Base-by-base conservation (phyloP, 352 stramenopile genomes). In the Pythium scleroteichum region DNA sequence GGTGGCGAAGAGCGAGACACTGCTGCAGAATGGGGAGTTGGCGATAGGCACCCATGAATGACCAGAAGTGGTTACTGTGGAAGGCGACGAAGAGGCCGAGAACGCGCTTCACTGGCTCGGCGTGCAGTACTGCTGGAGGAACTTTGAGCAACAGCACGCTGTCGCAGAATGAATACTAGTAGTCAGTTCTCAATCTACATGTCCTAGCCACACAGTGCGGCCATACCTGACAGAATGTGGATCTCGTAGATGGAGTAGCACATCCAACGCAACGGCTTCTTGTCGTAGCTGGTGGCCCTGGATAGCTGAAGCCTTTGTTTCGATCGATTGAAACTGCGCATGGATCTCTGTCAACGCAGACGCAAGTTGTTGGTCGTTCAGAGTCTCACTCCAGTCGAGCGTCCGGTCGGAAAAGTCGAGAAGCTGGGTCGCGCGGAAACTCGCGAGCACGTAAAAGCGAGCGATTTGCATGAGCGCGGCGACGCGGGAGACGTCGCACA, bases 291-390 rank as follows among this genome's bases (percentile, higher is more conserved):
- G 48, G 23, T 38, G 41, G 24, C 51, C 39, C 9, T 41, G 24
- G 1, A 1, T 23, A 6, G 1, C 2, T 29, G 12, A 33, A 35
- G 29, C 10, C 29, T 35, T 35, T 5, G 10, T 5, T 41, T 64
- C 26, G 2, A 57, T 61, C 3, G 39, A 45, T 5, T 47, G 50
- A 41, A 78, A 85, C 39, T 85, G 66, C 32, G 45, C 64, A 26
- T 82, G 73, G 2, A 92, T 64, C 49, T 87, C 70, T 0, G 73
- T 70, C 17, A 92, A 54, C 19, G 82, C 79, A 4, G 82, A 92
- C 27, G 62, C 65, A 24, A 92, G 66, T 56, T 92, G 82, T 42
- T 92, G 72, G 53, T 88, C 71, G 51, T 92, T 86, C 10, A 92
- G 64, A 33, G 72, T 76, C 57, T 90, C 78, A 49, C 82, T 92